Base-by-base conservation (phyloP, 108 stramenopile genomes). In the Parietichytrium sp. region DNA sequence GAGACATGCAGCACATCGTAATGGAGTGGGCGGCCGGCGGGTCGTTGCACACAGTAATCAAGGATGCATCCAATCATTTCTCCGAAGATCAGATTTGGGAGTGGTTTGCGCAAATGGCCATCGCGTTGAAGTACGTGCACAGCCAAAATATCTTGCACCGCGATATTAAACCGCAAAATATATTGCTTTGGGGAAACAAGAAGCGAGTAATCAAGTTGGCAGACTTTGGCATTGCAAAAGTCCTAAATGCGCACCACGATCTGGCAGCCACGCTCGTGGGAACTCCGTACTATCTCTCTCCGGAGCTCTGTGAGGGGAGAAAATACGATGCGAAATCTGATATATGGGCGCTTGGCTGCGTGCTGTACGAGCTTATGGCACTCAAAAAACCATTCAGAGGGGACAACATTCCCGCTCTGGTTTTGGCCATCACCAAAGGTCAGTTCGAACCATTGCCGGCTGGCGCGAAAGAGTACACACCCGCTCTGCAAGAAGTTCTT, bases 161-260 rank as follows among this genome's bases (percentile, higher is more conserved):
- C 18, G 90, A 91, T 29, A 78, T 91, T 29, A 91, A 91, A 48
- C 49, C 88, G 38, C 84, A 87, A 18, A 91, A 91, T 79, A 87
- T 91, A 12, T 85, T 91, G 23, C 80, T 91, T 13, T 86, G 49
- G 36, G 84, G 80, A 4, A 30, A 48, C 13, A 29, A 25, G 51
- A 36, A 38, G 13, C 52, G 80, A 20, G 50, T 45, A 13, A 48
- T 78, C 31, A 89, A 91, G 55, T 82, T 85, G 61, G 86, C 82
- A 0, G 88, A 89, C 54, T 83, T 89, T 29, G 88, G 88, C 16
- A 86, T 89, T 3, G 88, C 88, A 1, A 89, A 89, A 72, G 51
- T 87, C 12, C 79, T 89, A 31, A 30, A 27, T 7, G 50, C 84
- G 4, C 54, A 20, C 25, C 45, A 55, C 20, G 54, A 50, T 3